phyloP scores from a whole-genome alignment of 2,329 filamentous ascomycete genomes.

The Pseudogymnoascus sp. region DNA sequence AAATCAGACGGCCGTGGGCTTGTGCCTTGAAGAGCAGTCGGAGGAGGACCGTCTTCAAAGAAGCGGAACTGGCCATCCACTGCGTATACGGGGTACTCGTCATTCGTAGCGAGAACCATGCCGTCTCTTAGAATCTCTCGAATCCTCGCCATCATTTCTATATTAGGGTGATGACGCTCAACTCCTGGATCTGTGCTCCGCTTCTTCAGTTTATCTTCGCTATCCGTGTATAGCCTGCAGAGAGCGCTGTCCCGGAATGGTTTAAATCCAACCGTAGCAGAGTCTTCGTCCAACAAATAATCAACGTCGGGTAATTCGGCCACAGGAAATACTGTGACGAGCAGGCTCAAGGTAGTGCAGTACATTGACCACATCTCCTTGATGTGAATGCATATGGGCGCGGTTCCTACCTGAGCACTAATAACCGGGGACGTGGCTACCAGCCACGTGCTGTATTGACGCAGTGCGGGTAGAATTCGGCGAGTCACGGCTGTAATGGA shows the following conservation, averaged over 20 bases:
- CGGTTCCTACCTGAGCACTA: constrained; percentile 45
- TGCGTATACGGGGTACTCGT: constrained; percentile 33
- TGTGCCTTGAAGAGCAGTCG: constrained; percentile 35
- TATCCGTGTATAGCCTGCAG: constrained; percentile 42
- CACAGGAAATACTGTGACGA: constrained; percentile 52
- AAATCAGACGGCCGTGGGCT: constrained; percentile 28
- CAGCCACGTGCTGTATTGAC: constrained; percentile 63
- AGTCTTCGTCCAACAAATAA: constrained; percentile 63
- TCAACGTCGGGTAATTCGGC: constrained; percentile 45
- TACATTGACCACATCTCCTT: constrained; percentile 59
- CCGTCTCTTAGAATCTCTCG: constrained; percentile 56
- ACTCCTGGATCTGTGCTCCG: constrained; percentile 38
- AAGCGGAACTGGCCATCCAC: constrained; percentile 43
- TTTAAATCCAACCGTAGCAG: constrained; percentile 56
- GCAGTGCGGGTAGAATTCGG: constrained; percentile 54
- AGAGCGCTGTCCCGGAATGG: constrained; percentile 45
- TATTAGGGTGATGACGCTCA: constrained; percentile 46
- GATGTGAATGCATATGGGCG: constrained; percentile 47
- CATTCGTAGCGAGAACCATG: constrained; percentile 46
- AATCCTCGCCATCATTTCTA: constrained; percentile 61
- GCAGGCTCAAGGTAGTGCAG: constrained; percentile 50
- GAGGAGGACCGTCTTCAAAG: constrained; percentile 37
- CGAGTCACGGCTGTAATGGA: constrained; percentile 52
- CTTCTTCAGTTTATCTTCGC: constrained; percentile 38
- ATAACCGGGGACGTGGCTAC: constrained; percentile 47